Evolutionary conservation across 257 asterid species (phyloP), one percentile per base, ranked within the genome.

Genomic region (Nicotiana undulata): DNA sequence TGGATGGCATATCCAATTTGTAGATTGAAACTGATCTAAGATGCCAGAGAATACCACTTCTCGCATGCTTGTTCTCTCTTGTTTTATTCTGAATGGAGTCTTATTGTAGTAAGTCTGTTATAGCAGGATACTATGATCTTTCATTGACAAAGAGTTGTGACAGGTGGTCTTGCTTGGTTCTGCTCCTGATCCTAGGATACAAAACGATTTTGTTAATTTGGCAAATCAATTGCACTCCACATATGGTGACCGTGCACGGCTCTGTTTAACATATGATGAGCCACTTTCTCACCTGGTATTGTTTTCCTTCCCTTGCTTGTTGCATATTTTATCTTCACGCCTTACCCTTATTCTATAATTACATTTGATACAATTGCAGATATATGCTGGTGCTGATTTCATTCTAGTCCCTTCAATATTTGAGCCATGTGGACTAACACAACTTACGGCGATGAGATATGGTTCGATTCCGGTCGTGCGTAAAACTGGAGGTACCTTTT

Each of bases 361-460:
- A 37, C n/a, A 80, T 51, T 34, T 24, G n/a, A 76, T 85, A 64
- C 77, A 55, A 81, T 17, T 84, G 91, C 89, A 96, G 99, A 96
- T 96, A 82, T 94, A 96, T 89, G 97, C 97, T 63, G 99, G 99
- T 64, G 90, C 99, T 24, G 99, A 96, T 92, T 93, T 96, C 80
- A 90, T 94, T 86, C 85, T 96, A 85, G 97, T 94, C 85, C 98
- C 99, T 84, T 96, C 99, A 32, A 90, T 96, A 83, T 96, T 93
- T 83, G 99, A 96, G 89, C 99, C 99, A 72, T 96, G 99, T 85
- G 99, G 99, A 81, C 93, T 96, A 77, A 96, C 99, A 80, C 99
- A 96, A 89, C 99, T 96, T 90, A 90, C 93, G 15, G 98, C 99
- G 65, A 91, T 96, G 99, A 91, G 99, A 96, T 96, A 90, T 49